Percentiles rank a stretch among this genome's conserved stretches.
phyloP scores from a whole-genome alignment of 176 grass and related monocot genomes.

The Avena eriantha region DNA sequence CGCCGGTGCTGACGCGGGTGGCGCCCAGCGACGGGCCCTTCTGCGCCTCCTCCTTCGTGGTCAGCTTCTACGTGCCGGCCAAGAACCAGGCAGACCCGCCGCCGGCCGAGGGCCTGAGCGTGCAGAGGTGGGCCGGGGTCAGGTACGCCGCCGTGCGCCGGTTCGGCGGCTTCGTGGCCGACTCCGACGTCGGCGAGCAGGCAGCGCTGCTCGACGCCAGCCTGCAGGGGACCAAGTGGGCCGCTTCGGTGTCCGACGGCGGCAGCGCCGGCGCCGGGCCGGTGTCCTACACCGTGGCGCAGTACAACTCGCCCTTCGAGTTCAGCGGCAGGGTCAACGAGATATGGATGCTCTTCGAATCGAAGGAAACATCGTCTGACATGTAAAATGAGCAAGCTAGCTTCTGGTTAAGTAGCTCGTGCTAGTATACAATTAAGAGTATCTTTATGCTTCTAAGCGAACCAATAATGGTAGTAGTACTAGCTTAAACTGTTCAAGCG shows the following conservation, averaged over 20 bases:
- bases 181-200: constrained; percentile 61
- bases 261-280: constrained; percentile 31
- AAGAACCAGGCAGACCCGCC: constrained; percentile 83
- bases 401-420: not conserved
- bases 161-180: constrained; percentile 76
- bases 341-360: constrained; percentile 88
- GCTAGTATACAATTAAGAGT: not conserved
- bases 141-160: constrained; percentile 72
- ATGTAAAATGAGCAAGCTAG: constrained; percentile 18
- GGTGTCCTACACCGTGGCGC: constrained; percentile 78
- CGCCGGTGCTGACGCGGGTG: constrained; percentile 81
- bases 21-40: constrained; percentile 81
- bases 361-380: not conserved
- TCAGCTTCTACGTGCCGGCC: constrained; percentile 85
- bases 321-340: constrained; percentile 90
- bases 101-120: constrained; percentile 61
- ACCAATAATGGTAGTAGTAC: not conserved
- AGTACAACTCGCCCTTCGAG: constrained; percentile 96
- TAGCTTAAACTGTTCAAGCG: not conserved
- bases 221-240: constrained; percentile 77
- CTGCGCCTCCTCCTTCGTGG: constrained; percentile 74
- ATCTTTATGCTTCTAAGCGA: not conserved
- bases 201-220: constrained; percentile 69
- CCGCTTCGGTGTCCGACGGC: constrained; percentile 56
- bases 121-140: constrained; percentile 58